phyloP scores from a whole-genome alignment of 768 basidiomycete genomes.

The Tylopilus plumbeoviolaceoides region DNA sequence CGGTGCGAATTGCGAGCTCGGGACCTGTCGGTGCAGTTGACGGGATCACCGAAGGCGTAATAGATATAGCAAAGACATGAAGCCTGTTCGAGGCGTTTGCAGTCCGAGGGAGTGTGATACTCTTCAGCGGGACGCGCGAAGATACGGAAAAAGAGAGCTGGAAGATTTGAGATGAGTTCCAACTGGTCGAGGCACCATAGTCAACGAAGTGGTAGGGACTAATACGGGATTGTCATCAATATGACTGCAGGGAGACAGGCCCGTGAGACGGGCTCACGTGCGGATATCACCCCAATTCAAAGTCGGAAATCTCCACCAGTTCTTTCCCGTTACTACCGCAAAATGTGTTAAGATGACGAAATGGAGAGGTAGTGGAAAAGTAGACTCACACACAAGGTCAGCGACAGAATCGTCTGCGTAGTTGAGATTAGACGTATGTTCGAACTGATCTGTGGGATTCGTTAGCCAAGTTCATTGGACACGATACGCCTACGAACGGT shows the following conservation, averaged over 20 bases:
- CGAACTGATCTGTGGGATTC: conserved; percentile 26
- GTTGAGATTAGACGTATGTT: conserved; percentile 34
- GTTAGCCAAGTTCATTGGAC: neutral
- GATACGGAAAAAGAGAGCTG: conserved; percentile 43
- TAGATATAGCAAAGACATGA: conserved; percentile 44
- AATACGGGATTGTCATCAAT: neutral
- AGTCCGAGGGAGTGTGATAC: conserved; percentile 41
- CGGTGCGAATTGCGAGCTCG: conserved; percentile 38
- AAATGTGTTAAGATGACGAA: neutral
- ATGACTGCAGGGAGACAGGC: neutral
- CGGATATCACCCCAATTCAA: conserved; percentile 41
- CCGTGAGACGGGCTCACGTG: conserved; percentile 30
- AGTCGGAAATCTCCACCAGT: conserved; percentile 42
- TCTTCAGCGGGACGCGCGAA: conserved; percentile 37
- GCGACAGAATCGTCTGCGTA: conserved; percentile 36
- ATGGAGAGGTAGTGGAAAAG: neutral
- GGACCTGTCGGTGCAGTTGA: conserved; percentile 23
- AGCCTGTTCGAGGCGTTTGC: conserved; percentile 31
- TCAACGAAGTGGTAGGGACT: conserved; percentile 46
- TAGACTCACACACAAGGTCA: conserved; percentile 32
- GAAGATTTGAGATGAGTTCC: conserved; percentile 42
- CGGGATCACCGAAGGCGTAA: conserved; percentile 33
- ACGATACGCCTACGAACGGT: conserved; percentile 23
- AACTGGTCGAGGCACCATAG: conserved; percentile 33
- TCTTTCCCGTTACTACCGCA: conserved; percentile 42